Base-by-base conservation (phyloP, 768 basidiomycete genomes). In the Hypholoma sublateritium region DNA sequence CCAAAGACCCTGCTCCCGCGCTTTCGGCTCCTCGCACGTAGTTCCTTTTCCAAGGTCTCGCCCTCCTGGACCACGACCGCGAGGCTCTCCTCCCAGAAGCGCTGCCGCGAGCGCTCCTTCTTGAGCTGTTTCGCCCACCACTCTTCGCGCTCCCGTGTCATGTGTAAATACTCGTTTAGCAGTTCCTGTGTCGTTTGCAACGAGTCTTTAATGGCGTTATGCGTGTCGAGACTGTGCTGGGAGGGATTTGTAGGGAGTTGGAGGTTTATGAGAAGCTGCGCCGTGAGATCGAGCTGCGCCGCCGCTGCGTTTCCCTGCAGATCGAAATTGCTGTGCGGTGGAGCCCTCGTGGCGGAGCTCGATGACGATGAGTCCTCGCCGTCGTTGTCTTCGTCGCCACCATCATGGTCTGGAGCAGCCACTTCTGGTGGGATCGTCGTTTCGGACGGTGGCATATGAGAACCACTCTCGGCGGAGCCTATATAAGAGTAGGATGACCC, bases 31-130 rank as follows among this genome's bases (percentile, higher is more conserved):
- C 84, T 73, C 59, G 73, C 77, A 58, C 84, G 79, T 55, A 98
- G 77, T 70, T 96, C 93, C 56, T 74, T 74, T 74, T 98, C 95
- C 19, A 95, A 79, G 9, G 77, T 80, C 65, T 93, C 92, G 14
- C 94, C 93, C 69, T 96, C 92, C 55, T 81, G 79, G 1, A 95
- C 94, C 7, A 95, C 93, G 1, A 85, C 83, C 53, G 88, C 85
- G 65, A 98, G 70, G 69, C 91, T 95, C 72, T 93, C 88, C 72
- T 96, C 95, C 95, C 95, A 98, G 24, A 94, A 76, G 11, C 67
- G 74, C 65, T 86, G 85, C 22, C 86, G 77, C 62, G 80, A 76
- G 47, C 79, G 76, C 66, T 93, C 90, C 22, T 82, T 80, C 60
- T 80, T 80, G 9, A 94, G 74, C 62, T 85, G 81, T 28, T 77